phyloP scores from a whole-genome alignment of 1,139 yeast genomes.

The Diutina rugosa region DNA sequence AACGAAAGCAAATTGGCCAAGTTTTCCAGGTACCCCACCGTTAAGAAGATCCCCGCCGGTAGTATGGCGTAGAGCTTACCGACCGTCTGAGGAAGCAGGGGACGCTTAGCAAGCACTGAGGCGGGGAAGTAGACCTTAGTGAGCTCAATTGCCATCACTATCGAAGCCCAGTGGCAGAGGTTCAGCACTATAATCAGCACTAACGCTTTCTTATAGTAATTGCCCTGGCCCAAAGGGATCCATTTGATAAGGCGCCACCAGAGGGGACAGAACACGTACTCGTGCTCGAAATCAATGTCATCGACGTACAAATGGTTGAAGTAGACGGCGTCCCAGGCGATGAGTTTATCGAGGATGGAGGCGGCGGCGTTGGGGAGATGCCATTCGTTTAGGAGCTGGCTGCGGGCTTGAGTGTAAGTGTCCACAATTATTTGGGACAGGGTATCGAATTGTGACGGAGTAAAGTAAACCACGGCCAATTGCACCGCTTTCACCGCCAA shows the following conservation, averaged over 20 bases:
- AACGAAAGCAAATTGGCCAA: constrained; percentile 54
- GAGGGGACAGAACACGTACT: constrained; percentile 74
- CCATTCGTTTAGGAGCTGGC: neutral
- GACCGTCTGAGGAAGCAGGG: neutral
- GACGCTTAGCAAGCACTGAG: neutral
- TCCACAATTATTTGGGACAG: constrained; percentile 19
- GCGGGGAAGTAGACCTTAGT: neutral
- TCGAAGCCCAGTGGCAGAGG: constrained; percentile 35
- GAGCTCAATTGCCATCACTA: constrained; percentile 21
- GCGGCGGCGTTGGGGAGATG: neutral
- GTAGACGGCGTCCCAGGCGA: constrained; percentile 80
- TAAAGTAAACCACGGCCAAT: constrained; percentile 18
- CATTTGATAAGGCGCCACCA: constrained; percentile 49
- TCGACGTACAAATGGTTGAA: constrained; percentile 45
- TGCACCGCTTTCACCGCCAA: constrained; percentile 21
- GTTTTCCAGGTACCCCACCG: constrained; percentile 71
- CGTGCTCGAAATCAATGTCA: constrained; percentile 61
- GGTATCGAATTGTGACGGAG: constrained; percentile 37
- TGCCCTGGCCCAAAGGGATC: constrained; percentile 10
- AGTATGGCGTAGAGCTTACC: constrained; percentile 43
- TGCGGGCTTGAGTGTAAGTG: neutral
- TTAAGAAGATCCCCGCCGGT: constrained; percentile 74
- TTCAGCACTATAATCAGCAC: constrained; percentile 38
- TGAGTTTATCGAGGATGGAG: constrained; percentile 9
- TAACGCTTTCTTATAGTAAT: constrained; percentile 31